A percentile compares a stretch with the other conserved stretches of the same genome.
phyloP scores from a whole-genome alignment of 73 alveolate genomes.

The Paramecium primaurelia region DNA sequence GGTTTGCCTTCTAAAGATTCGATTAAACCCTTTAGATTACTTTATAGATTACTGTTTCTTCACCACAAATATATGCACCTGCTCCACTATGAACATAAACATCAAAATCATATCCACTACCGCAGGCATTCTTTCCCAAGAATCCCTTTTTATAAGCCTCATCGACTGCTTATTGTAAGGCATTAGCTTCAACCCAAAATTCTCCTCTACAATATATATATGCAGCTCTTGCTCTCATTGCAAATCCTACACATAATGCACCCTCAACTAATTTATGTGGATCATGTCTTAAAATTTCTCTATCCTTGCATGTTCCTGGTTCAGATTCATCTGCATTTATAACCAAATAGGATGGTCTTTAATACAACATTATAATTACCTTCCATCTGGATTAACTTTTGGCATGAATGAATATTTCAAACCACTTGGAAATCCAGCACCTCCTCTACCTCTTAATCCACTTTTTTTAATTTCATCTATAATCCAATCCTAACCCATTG shows the following conservation, averaged over 20 bases:
- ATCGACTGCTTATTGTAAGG: constrained; percentile 66
- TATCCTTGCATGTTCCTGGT: constrained; percentile 84
- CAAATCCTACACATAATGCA: constrained; percentile 68
- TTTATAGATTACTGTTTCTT: constrained; percentile 81
- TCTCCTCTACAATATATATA: constrained; percentile 79
- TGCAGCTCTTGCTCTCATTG: constrained; percentile 81
- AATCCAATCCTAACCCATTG: constrained; percentile 89
- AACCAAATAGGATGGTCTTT: constrained; percentile 71
- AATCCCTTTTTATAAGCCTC: constrained; percentile 76
- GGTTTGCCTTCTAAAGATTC: constrained; percentile 89
- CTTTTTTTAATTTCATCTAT: constrained; percentile 84
- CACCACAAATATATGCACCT: constrained; percentile 93
- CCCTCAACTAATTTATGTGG: constrained; percentile 79
- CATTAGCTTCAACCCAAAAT: constrained; percentile 76
- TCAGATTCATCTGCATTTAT: constrained; percentile 81
- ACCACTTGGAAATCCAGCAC: constrained; percentile 93
- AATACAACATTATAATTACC: constrained; percentile 48
- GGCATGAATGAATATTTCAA: constrained; percentile 91
- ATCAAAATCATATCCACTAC: constrained; percentile 74
- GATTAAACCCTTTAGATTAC: constrained; percentile 84
- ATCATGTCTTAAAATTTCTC: constrained; percentile 72
- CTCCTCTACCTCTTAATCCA: constrained; percentile 92
- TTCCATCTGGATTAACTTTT: constrained; percentile 84
- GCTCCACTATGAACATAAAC: constrained; percentile 80
- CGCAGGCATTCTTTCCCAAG: constrained; percentile 78